Base-by-base conservation (phyloP, 805 yeast species). In the Yarrowia yakushimensis region DNA sequence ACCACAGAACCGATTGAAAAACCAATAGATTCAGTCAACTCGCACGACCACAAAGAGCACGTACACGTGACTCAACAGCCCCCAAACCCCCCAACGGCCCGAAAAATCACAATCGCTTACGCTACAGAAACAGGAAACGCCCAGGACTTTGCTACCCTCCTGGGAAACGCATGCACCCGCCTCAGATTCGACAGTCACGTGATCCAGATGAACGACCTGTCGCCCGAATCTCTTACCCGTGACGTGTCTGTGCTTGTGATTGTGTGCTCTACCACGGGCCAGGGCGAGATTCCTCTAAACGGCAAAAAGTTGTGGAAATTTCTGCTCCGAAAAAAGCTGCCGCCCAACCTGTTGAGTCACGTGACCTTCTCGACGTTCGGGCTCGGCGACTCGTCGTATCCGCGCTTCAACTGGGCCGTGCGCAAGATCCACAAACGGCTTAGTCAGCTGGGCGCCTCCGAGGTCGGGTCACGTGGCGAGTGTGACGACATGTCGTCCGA, bases 41-140 rank as follows among this genome's bases (percentile, higher is more conserved):
- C 55, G 10, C 39, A 7, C 17, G 55, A 22, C 43, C 18, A 15
- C 31, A 11, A 17, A 15, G 17, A 8, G 11, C 59, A n/a, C 22
- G 2, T 12, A 12, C 59, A 13, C 12, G 17, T 3, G 9, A 6
- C 42, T 12, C 43, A 33, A 18, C 9, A 8, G 34, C 18, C 59
- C 13, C 33, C 33, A 12, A 36, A 4, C 17, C 15, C 28, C 2
- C 25, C 25, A 18, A n/a, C 2, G 4, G 12, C 12, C 59, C 59
- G 59, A 8, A 52, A 36, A 36, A 36, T 52, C 42, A 55, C 61
- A 3, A 82, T 94, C 6, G 75, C 94, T 0, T 92, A 87, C 73
- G 97, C 97, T 0, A 86, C 97, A 1, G 98, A 92, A 70, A 89
- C 97, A 0, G 98, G 97, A 0, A 92, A 88, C 69, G 82, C 97